Evolutionary conservation across 1,284 basidiomycete species (phyloP).

Genomic region (Microbotryomycetes sp.): DNA sequence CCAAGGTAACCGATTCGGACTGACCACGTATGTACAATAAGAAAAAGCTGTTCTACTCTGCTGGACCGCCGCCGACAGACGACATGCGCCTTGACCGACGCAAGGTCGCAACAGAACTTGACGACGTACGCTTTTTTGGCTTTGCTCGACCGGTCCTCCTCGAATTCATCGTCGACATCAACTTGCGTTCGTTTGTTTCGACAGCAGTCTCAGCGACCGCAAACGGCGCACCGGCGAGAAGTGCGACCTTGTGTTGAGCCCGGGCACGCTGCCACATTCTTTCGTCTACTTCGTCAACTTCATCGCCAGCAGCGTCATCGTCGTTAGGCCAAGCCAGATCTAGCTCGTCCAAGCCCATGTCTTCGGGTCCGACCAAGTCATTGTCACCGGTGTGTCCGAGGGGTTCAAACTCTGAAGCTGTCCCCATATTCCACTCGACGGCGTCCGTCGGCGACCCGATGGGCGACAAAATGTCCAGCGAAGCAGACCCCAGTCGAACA

Average conservation of each 20-base stretch:
- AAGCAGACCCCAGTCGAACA: not conserved
- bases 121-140: not conserved
- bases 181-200: not conserved
- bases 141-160: not conserved
- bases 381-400: conserved; percentile 10
- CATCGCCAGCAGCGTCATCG: not conserved
- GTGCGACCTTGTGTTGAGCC: not conserved
- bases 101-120: not conserved
- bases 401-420: not conserved
- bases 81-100: not conserved
- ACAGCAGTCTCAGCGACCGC: not conserved
- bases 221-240: not conserved
- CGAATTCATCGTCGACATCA: not conserved
- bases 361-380: conserved; percentile 23
- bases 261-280: not conserved
- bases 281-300: not conserved
- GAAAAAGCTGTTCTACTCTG: too few species aligned
- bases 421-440: not conserved
- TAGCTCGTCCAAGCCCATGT: conserved; percentile 26
- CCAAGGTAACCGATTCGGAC: too few species aligned
- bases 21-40: too few species aligned
- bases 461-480: not conserved
- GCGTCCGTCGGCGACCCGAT: not conserved
- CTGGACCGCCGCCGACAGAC: too few species aligned
- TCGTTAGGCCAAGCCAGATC: conserved; percentile 22